phyloP scores from a whole-genome alignment of 352 stramenopile genomes.

The Pythium periplocum region DNA sequence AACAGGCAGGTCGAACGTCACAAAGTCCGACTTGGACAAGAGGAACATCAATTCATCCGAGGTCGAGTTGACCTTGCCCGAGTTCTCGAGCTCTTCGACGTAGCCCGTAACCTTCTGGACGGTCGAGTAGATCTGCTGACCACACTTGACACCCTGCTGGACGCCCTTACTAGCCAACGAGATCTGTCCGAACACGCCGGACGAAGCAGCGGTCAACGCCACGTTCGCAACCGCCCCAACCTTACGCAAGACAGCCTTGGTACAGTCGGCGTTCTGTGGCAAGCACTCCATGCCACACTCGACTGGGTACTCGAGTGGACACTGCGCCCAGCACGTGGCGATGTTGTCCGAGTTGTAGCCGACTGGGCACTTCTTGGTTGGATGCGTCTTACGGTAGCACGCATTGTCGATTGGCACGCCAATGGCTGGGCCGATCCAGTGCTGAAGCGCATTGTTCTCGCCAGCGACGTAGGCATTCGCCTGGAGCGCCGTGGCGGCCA shows the following conservation, averaged over 20 bases:
- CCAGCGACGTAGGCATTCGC: not conserved
- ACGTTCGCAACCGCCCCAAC: not conserved
- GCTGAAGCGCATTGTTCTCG: slow-evolving; percentile 1
- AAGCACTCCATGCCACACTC: slow-evolving; percentile 55
- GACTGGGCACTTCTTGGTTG: slow-evolving; percentile 27
- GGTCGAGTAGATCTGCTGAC: slow-evolving; percentile 30
- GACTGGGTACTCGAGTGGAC: slow-evolving; percentile 47
- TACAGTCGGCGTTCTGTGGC: slow-evolving; percentile 31
- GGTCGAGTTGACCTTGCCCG: slow-evolving; percentile 16
- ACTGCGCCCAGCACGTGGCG: slow-evolving; percentile 53
- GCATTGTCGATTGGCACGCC: slow-evolving; percentile 14
- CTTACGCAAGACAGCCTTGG: slow-evolving; percentile 1
- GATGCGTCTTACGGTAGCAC: slow-evolving; percentile 27
- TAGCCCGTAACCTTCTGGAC: slow-evolving; percentile 31
- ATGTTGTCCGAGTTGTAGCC: slow-evolving; percentile 46
- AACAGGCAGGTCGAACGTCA: slow-evolving; percentile 34
- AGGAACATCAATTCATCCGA: slow-evolving; percentile 27
- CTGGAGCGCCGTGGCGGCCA: not conserved
- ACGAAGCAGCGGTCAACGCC: slow-evolving; percentile 1
- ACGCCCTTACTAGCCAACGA: slow-evolving; percentile 2
- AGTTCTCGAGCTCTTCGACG: slow-evolving; percentile 25
- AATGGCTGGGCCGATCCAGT: slow-evolving; percentile 17
- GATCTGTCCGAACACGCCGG: slow-evolving; percentile 7
- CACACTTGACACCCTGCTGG: slow-evolving; percentile 27
- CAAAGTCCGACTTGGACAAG: slow-evolving; percentile 37